Evolutionary conservation across 2,329 filamentous ascomycete species (phyloP), one percentile per base, ranked within the genome.

Genomic region (Aspergillus neotritici): DNA sequence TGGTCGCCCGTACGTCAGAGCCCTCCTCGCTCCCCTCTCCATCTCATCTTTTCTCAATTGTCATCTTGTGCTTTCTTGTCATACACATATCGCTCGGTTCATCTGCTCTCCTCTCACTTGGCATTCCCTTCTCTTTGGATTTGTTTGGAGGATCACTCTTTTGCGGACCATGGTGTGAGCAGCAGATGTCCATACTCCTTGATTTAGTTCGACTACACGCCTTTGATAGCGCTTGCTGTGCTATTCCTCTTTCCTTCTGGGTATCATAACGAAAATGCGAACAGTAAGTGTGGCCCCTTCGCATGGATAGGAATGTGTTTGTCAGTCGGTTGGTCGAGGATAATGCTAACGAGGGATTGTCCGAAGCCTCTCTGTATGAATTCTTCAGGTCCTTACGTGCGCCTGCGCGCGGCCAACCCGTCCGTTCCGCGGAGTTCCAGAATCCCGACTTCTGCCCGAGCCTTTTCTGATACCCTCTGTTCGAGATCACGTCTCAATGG

Each of bases 391-490:
- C 51, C 48, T 21, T 53, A 58, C 34, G 47, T 54, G 43, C 53
- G 49, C 38, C 46, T 59, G 40, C 56, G 50, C 41, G 43, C 49
- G 28, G 40, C 44, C 30, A 43, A 46, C 35, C 51, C 52, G 17
- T 44, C 51, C 45, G 40, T 51, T 37, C 46, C 46, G 35, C 45
- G 51, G 47, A 54, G 34, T 34, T 32, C 37, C 34, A 52, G 40
- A 39, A 16, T 49, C 33, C 52, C 54, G 34, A 41, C 37, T 31
- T 56, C 49, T 15, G 43, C 47, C 31, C 64, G 63, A 40, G 55
- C 45, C 34, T 49, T 66, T 38, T 62, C 65, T n/a, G 57, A 49
- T n/a, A 53, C 62, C 39, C 50, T 54, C 25, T 51, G 50, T 37
- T 44, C 52, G 28, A 55, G 39, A 40, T 40, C 49, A 31, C 34